Base-by-base conservation (phyloP, 1,284 basidiomycete species). In the Moesziomyces sp. region DNA sequence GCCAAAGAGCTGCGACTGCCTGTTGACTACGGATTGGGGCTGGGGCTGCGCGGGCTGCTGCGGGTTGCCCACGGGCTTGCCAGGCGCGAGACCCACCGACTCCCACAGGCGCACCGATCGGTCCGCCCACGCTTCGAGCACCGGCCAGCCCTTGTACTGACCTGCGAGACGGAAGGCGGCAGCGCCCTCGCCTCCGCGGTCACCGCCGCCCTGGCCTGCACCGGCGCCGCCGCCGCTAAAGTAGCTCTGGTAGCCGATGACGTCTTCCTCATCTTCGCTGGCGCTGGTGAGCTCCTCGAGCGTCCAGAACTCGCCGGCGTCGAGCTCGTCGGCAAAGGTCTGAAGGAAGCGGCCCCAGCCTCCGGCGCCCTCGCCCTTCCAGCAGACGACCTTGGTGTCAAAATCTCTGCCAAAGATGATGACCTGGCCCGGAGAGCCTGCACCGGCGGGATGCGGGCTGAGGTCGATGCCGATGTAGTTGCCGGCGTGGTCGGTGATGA, bases 381-480 rank as follows among this genome's bases (percentile, higher is more conserved):
- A 85, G 52, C 98, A 87, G 35, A 98, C 96, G 44, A 97, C 93
- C 85, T 99, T 99, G 24, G 94, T 93, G 85, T 99, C 96, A 85
- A 99, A 97, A 83, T 99, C 96, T 54, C 96, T 89, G 14, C 96
- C 96, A 85, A 98, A 99, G 50, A 98, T 90, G 70, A 99, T 98
- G 52, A 97, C 94, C 84, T 99, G 96, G 5, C 96, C 97, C 52
- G 89, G 87, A 2, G 89, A 85, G 49, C 94, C 96, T 40, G 74
- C 68, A 28, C 79, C 77, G 21, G 61, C 58, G 1, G 80, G 77
- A n/a, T 83, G 84, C 6, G 96, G 96, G 84, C 91, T 93, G 65
- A 99, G 88, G 85, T 99, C 96, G 51, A 99, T 88, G 54, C 96
- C 96, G 68, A 98, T 89, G 84, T 99, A 99, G 86, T 99, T 99